Percentiles rank a stretch among this genome's conserved stretches.
phyloP scores from a whole-genome alignment of 192 early-diverging fungal genomes.

The Linnemannia hyalina region DNA sequence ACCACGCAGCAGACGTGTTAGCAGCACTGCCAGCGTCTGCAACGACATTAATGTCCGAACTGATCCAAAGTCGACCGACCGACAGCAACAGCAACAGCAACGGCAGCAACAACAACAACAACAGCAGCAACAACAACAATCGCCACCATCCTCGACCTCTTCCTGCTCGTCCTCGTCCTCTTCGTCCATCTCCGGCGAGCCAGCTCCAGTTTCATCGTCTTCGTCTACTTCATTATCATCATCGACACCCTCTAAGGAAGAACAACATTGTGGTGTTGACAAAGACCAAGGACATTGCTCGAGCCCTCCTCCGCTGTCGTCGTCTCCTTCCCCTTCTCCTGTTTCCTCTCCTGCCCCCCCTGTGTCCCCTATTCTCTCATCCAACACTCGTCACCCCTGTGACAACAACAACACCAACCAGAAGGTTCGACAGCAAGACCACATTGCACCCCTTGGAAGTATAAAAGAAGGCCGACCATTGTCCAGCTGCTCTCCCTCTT shows the following conservation, averaged over 20 bases:
- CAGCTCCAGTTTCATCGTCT: not conserved
- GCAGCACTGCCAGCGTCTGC: not conserved
- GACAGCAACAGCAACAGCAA: no score
- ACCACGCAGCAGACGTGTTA: not conserved
- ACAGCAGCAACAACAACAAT: not conserved
- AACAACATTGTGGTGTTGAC: no score
- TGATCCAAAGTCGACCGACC: slow-evolving; percentile 1
- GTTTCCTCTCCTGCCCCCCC: not conserved
- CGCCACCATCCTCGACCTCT: not conserved
- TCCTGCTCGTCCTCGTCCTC: not conserved
- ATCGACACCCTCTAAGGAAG: not conserved
- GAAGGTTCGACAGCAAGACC: not conserved
- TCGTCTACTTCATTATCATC: not conserved
- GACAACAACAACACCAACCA: not conserved
- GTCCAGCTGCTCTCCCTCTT: not conserved
- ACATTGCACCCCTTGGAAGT: no score
- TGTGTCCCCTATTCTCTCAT: not conserved
- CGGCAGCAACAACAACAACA: not conserved
- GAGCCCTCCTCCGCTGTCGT: slow-evolving; percentile 14
- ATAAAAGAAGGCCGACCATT: not conserved
- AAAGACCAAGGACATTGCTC: not conserved
- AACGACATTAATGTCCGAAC: not conserved
- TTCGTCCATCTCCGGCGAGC: not conserved
- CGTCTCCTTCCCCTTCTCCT: not conserved
- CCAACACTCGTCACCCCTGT: not conserved